Conservation (phyloP, 2,329 filamentous ascomycete genomes). For the Helicocarpus griseus region DNA sequence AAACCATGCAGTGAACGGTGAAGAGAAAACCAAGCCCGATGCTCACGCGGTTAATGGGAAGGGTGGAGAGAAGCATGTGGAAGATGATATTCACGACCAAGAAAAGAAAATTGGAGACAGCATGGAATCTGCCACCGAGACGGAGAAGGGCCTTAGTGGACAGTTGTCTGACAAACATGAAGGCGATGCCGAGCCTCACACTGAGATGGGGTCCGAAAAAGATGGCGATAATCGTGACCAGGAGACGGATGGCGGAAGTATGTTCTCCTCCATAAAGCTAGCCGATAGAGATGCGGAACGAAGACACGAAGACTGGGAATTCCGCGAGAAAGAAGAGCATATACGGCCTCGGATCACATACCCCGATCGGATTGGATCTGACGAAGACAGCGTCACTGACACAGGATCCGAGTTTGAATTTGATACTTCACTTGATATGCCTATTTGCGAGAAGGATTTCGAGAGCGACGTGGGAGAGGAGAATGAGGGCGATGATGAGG, state of each 20-base stretch:
- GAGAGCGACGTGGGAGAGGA: conserved; percentile 4
- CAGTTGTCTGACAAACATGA: too few relatives aligned
- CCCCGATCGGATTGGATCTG: background rate
- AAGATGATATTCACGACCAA: too few relatives aligned
- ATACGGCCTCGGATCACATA: too few relatives aligned
- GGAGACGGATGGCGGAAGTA: background rate
- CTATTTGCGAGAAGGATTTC: conserved; percentile 21
- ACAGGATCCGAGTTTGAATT: conserved; percentile 33
- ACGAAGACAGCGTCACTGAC: conserved; percentile 23
- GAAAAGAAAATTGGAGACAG: too few relatives aligned
- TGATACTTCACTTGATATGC: conserved; percentile 34
- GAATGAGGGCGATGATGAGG: conserved; percentile 12
- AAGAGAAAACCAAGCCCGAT: too few relatives aligned
- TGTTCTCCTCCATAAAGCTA: background rate
- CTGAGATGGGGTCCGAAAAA: background rate
- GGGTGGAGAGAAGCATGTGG: too few relatives aligned
- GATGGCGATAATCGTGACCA: background rate
- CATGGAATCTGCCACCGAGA: too few relatives aligned
- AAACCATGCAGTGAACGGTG: background rate
- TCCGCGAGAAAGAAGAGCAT: background rate
- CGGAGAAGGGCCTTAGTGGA: too few relatives aligned
- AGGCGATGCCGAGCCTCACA: background rate
- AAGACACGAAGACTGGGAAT: background rate
- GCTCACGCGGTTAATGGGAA: too few relatives aligned
- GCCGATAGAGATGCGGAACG: background rate